phyloP scores from a whole-genome alignment of 202 grass and related monocot species.

The Setaria viridis region DNA sequence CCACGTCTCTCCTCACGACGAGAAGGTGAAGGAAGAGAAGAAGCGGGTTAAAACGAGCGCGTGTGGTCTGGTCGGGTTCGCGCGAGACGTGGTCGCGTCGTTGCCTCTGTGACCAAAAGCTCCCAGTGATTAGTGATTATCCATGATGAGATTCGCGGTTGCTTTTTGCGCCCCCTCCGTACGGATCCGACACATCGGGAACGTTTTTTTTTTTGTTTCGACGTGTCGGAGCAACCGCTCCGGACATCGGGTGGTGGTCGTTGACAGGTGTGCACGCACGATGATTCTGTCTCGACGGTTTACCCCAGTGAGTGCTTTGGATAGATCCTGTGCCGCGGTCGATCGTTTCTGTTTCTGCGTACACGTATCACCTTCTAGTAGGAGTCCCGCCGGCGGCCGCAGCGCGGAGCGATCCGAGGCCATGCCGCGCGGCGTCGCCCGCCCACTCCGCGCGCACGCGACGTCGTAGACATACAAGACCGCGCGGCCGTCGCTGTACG shows the following conservation, averaged over 20 bases:
- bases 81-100: neutral
- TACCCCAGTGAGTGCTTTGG: too few relatives aligned
- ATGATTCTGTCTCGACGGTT: neutral
- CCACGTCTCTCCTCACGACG: neutral
- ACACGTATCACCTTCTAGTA: neutral
- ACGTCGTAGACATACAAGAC: too few relatives aligned
- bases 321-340: neutral
- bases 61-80: neutral
- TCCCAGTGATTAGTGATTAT: neutral
- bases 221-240: neutral
- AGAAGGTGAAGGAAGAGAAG: too few relatives aligned
- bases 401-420: too few relatives aligned
- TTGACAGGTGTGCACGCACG: neutral
- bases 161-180: neutral
- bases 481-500: too few relatives aligned
- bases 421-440: neutral
- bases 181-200: neutral
- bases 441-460: neutral
- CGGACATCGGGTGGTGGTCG: neutral
- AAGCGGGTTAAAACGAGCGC: too few relatives aligned
- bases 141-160: neutral
- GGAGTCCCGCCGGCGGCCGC: too few relatives aligned
- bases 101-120: neutral
- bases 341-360: neutral
- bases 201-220: neutral